These are phyloP conservation scores for Mesembryanthemum crystallinum DNA, from an alignment of 148 eudicot genomes.

Conservation along the genomic window DNA sequence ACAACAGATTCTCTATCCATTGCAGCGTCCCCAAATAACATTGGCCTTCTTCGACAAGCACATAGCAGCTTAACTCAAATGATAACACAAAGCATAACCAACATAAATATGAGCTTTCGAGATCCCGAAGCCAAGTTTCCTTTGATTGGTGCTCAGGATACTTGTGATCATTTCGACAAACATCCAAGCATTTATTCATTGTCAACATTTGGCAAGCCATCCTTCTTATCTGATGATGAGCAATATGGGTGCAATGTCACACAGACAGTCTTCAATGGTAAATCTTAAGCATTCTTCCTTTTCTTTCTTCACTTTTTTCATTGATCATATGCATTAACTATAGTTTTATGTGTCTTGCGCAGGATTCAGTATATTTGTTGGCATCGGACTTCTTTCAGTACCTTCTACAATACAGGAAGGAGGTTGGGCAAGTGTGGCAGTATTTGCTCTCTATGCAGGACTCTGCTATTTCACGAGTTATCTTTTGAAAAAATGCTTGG, in stretches of 20 bases:
- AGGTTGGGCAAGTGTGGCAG: conserved; percentile 78
- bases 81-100: conserved; percentile 22
- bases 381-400: conserved; percentile 79
- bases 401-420: conserved; percentile 75
- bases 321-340: background rate
- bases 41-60: conserved; percentile 42
- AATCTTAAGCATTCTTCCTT: background rate
- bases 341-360: background rate
- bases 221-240: conserved; percentile 14
- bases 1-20: conserved; percentile 61
- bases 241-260: conserved; percentile 32
- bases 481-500: conserved; percentile 70
- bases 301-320: background rate
- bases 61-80: conserved; percentile 34
- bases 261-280: conserved; percentile 38
- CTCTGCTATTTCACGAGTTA: conserved; percentile 66
- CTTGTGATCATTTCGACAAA: conserved; percentile 25
- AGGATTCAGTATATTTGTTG: conserved; percentile 80
- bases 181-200: conserved; percentile 34
- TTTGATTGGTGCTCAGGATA: conserved; percentile 39
- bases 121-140: conserved; percentile 40
- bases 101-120: conserved; percentile 29
- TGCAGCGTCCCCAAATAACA: conserved; percentile 60
- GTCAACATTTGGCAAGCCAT: conserved; percentile 27
- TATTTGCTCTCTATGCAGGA: conserved; percentile 56